These are phyloP conservation scores for Artemisia annua DNA, from an alignment of 129 eudicot species.

Conservation along the genomic window DNA sequence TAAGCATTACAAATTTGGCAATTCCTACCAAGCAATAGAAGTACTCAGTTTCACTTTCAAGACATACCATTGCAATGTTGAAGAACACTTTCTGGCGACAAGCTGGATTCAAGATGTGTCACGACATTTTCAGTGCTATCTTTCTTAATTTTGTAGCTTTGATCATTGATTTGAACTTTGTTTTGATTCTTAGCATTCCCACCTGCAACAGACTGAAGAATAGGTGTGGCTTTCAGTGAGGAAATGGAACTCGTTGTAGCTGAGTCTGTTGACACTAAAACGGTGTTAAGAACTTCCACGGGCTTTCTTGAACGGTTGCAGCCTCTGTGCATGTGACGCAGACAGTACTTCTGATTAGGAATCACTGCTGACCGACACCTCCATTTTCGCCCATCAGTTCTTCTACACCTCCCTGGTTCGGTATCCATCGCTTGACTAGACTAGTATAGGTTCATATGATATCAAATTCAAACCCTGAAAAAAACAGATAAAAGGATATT, in stretches of 20 bases:
- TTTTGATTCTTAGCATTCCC: conserved; percentile 10
- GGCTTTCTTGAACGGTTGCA: conserved; percentile 66
- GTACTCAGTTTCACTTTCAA: neutral
- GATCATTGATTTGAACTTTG: conserved; percentile 10
- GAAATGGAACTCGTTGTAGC: conserved; percentile 1
- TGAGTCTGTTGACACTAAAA: conserved; percentile 14
- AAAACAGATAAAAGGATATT: neutral
- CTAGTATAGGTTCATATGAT: neutral
- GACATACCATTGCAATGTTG: conserved; percentile 36
- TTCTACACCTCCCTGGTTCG: conserved; percentile 58
- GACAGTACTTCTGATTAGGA: conserved; percentile 59
- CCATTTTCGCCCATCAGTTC: conserved; percentile 84
- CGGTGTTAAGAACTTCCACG: conserved; percentile 44
- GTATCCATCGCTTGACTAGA: conserved; percentile 46
- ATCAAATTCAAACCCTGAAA: neutral
- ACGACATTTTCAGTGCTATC: neutral
- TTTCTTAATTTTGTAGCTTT: conserved; percentile 25
- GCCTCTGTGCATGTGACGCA: conserved; percentile 69
- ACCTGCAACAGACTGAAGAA: conserved; percentile 11
- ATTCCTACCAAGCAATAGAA: neutral
- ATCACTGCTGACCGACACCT: conserved; percentile 54
- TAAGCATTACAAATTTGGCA: too few relatives aligned
- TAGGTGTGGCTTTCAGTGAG: neutral
- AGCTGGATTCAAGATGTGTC: conserved; percentile 18
- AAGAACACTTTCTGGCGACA: conserved; percentile 40